These are phyloP conservation scores for Dryas alaskensis DNA, from an alignment of 306 rosid genomes.

Conservation along the genomic window DNA sequence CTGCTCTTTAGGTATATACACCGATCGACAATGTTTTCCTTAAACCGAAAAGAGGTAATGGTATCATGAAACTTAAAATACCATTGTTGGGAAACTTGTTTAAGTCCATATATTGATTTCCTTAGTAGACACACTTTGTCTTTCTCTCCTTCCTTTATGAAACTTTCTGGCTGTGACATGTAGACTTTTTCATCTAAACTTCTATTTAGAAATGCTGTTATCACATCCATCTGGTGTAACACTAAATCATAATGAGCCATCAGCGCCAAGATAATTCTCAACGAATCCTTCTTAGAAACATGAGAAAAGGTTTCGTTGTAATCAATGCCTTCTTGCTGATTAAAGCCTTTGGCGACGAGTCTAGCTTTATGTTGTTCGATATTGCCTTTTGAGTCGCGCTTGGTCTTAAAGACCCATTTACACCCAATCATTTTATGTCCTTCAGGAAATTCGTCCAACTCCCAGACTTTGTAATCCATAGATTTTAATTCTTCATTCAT, in stretches of 20 bases:
- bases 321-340: background rate
- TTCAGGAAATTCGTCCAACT: background rate
- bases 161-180: background rate
- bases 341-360: background rate
- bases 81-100: background rate
- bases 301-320: background rate
- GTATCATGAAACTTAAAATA: background rate
- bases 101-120: background rate
- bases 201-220: background rate
- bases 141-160: background rate
- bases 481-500: no score
- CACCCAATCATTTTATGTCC: background rate
- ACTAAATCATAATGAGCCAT: background rate
- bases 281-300: background rate
- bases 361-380: background rate
- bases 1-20: background rate
- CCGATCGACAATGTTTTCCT: background rate
- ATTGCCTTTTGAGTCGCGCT: background rate
- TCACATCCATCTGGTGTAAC: background rate
- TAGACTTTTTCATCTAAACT: background rate
- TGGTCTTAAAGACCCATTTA: background rate
- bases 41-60: background rate
- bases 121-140: background rate
- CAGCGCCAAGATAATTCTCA: background rate
- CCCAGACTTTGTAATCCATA: background rate